A percentile compares a stretch with the other conserved stretches of the same genome.
Conservation (phyloP, 176 grass and related monocot species). For the Otatea glauca region DNA sequence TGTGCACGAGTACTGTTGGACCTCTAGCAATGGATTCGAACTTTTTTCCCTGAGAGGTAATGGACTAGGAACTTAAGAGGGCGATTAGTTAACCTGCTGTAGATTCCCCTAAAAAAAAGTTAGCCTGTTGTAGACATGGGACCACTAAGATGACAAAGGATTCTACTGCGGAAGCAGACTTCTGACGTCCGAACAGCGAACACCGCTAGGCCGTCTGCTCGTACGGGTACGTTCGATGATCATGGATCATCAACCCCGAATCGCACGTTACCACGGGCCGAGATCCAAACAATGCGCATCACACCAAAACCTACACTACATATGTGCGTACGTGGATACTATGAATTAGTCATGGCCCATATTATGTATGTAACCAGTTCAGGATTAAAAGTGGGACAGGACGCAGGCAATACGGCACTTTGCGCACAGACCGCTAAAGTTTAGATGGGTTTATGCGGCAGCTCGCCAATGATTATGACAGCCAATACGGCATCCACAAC, state of each 20-base stretch:
- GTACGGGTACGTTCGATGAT: not conserved
- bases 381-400: no score
- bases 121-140: not conserved
- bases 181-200: not conserved
- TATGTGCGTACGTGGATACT: not conserved
- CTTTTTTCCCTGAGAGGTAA: not conserved
- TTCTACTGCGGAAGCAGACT: not conserved
- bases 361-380: no score
- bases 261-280: not conserved
- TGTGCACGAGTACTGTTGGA: not conserved
- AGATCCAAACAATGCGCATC: not conserved
- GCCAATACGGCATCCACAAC: no score
- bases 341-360: not conserved
- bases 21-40: not conserved
- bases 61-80: no score
- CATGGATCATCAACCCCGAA: not conserved
- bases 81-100: not conserved
- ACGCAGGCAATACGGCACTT: no score
- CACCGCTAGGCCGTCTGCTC: not conserved
- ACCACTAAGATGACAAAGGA: not conserved
- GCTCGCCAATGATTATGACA: no score
- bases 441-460: no score
- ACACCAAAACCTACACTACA: not conserved
- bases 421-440: no score
- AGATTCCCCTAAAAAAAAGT: not conserved